phyloP scores from a whole-genome alignment of 495 filamentous ascomycete genomes.

The Penicillium roqueforti region DNA sequence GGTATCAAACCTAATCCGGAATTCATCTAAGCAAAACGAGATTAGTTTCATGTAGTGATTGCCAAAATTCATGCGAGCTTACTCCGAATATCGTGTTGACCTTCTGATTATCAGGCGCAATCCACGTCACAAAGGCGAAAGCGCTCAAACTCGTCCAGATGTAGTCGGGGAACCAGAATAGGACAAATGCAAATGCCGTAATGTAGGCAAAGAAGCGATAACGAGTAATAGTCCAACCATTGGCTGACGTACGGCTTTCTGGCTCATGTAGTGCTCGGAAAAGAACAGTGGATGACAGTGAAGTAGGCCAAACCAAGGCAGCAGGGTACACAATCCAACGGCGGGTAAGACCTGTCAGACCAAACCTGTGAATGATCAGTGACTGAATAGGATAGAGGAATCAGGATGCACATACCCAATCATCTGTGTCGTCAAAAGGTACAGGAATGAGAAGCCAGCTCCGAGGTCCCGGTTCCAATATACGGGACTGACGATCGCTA shows the following conservation, averaged over 20 bases:
- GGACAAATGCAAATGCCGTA: slow-evolving; percentile 45
- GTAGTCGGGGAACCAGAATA: slow-evolving; percentile 74
- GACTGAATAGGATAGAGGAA: not conserved
- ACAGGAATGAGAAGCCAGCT: slow-evolving; percentile 57
- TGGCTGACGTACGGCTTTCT: slow-evolving; percentile 37
- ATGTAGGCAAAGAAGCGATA: slow-evolving; percentile 54
- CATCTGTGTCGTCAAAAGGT: slow-evolving; percentile 60
- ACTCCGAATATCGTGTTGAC: slow-evolving; percentile 66
- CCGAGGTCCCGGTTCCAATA: slow-evolving; percentile 62
- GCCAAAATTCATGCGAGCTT: slow-evolving; percentile 62
- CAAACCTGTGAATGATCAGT: slow-evolving; percentile 25
- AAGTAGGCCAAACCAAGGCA: slow-evolving; percentile 33
- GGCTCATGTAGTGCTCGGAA: slow-evolving; percentile 46
- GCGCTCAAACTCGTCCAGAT: slow-evolving; percentile 63
- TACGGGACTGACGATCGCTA: slow-evolving; percentile 46
- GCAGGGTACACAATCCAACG: slow-evolving; percentile 56
- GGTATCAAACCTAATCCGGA: slow-evolving; percentile 76
- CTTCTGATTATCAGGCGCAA: slow-evolving; percentile 53
- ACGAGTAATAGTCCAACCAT: slow-evolving; percentile 53
- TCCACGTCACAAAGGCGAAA: slow-evolving; percentile 61
- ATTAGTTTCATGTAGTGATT: slow-evolving; percentile 68
- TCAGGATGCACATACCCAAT: slow-evolving; percentile 44
- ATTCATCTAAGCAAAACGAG: slow-evolving; percentile 54
- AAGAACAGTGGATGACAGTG: slow-evolving; percentile 26
- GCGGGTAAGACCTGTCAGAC: slow-evolving; percentile 59